Percentiles rank a stretch among this genome's conserved stretches.
phyloP scores from a whole-genome alignment of 2,329 filamentous ascomycete genomes.

The Aureobasidium namibiae region DNA sequence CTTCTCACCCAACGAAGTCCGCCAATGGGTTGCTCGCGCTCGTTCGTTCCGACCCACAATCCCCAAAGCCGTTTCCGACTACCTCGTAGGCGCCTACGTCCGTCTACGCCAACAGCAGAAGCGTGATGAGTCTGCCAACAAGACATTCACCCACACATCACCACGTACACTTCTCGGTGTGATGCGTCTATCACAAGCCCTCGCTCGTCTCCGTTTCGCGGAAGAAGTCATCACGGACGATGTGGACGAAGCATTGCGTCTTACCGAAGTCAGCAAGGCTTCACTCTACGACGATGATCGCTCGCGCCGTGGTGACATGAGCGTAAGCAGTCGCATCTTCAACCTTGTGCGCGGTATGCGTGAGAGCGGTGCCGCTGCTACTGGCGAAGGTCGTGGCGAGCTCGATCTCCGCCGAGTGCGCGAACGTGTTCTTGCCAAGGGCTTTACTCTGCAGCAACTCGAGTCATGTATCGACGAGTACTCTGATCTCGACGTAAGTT shows the following conservation, averaged over 20 bases:
- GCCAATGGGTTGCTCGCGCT: slow-evolving; percentile 90
- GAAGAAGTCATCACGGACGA: slow-evolving; percentile 80
- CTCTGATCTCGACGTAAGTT: slow-evolving; percentile 76
- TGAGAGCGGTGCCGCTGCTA: slow-evolving; percentile 71
- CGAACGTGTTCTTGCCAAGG: slow-evolving; percentile 88
- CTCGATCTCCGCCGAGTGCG: slow-evolving; percentile 81
- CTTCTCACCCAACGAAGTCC: slow-evolving; percentile 86
- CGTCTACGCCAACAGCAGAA: slow-evolving; percentile 88
- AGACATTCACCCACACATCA: slow-evolving; percentile 89
- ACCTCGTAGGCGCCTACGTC: slow-evolving; percentile 95
- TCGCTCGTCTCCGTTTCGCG: slow-evolving; percentile 85
- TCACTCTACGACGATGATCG: slow-evolving; percentile 67
- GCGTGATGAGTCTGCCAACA: slow-evolving; percentile 80
- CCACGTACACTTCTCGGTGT: slow-evolving; percentile 89
- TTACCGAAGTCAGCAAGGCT: slow-evolving; percentile 90
- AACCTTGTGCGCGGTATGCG: slow-evolving; percentile 85
- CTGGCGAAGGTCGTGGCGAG: slow-evolving; percentile 68
- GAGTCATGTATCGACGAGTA: slow-evolving; percentile 83
- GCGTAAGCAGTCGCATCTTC: slow-evolving; percentile 84
- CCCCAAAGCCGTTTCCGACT: slow-evolving; percentile 79
- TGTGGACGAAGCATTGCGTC: slow-evolving; percentile 85
- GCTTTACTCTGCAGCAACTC: slow-evolving; percentile 93
- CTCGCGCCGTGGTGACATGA: slow-evolving; percentile 56
- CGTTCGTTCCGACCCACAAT: slow-evolving; percentile 82
- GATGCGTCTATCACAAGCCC: slow-evolving; percentile 83